Evolutionary conservation across 441 rosid genomes (phyloP).

Genomic region (Metrosideros polymorpha): DNA sequence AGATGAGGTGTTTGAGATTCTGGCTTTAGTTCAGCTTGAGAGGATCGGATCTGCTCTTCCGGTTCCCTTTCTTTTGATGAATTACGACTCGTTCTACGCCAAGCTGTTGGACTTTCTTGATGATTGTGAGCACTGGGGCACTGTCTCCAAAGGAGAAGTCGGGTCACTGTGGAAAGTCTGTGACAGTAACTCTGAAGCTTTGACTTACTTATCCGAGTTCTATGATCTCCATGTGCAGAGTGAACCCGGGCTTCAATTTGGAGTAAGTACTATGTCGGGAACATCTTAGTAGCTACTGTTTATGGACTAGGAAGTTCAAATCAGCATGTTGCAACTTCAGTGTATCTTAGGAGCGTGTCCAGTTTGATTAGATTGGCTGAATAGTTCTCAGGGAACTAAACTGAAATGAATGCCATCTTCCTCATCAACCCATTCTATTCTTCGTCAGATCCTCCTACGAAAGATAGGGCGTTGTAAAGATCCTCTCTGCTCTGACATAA

Average conservation of each 20-base stretch:
- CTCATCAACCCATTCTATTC: background rate
- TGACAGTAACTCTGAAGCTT: conserved; percentile 55
- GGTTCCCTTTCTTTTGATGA: conserved; percentile 79
- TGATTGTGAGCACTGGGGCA: conserved; percentile 65
- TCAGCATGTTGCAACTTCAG: background rate
- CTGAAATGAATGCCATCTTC: background rate
- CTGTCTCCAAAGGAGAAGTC: conserved; percentile 63
- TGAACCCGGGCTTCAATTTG: background rate
- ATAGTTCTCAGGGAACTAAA: background rate
- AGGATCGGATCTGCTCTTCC: conserved; percentile 71
- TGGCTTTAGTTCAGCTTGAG: conserved; percentile 68
- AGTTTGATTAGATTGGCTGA: background rate
- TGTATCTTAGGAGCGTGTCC: background rate
- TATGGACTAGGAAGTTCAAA: background rate
- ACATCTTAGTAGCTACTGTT: background rate
- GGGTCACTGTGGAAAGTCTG: conserved; percentile 74
- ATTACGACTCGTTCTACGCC: conserved; percentile 65
- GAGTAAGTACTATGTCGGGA: conserved; percentile 1
- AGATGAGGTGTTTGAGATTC: conserved; percentile 81
- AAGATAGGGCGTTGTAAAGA: too few relatives aligned
- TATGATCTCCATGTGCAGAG: conserved; percentile 24
- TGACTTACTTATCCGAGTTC: conserved; percentile 53
- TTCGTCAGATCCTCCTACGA: background rate
- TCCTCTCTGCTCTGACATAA: background rate
- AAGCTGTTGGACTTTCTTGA: conserved; percentile 69